Base-by-base conservation (phyloP, 2,329 filamentous ascomycete genomes). In the Ophiocordyceps camponoti-floridani region DNA sequence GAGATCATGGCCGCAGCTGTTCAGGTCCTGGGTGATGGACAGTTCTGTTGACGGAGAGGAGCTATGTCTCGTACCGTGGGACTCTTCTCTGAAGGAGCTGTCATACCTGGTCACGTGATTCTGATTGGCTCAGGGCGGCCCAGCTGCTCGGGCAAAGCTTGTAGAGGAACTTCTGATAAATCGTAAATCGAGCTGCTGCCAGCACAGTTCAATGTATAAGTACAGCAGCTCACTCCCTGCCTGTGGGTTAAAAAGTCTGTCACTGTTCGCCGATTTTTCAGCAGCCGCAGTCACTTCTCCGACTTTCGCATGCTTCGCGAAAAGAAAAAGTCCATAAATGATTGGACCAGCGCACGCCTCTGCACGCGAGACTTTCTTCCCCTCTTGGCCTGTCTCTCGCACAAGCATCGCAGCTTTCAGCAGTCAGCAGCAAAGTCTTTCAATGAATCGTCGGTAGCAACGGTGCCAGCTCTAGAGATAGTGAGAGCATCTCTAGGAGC, bases 401-500 rank as follows among this genome's bases (percentile, higher is more conserved):
- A 38, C n/a, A 16, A 38, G 16, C n/a, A 38, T 38, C 35, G 35
- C 10, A n/a, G 16, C 35, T 19, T 18, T 11, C 18, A n/a, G 35
- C 35, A n/a, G 35, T 38, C 35, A 3, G 35, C 35, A 38, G 33
- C 35, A 38, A 7, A 38, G 18, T 41, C 44, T 19, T 26, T 72
- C 70, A 75, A 78, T 78, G 75, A 72, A 63, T 63, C 57, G 59
- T 57, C 72, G 78, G 73, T 84, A 89, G 84, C 69, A 78, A 64
- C 66, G 62, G 68, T 71, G 69, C 66, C 62, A 72, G 77, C 77
- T 83, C 78, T 82, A 79, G 81, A 79, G 80, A 80, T 80, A 73
- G 70, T 77, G 75, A 75, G 73, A 79, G 73, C 68, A 74, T 81
- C 78, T 82, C 77, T 82, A 79, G 77, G 74, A 76, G 77, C 71